Evolutionary conservation across 345 rosid species (phyloP).

Genomic region (Sisymbrium altissimum): DNA sequence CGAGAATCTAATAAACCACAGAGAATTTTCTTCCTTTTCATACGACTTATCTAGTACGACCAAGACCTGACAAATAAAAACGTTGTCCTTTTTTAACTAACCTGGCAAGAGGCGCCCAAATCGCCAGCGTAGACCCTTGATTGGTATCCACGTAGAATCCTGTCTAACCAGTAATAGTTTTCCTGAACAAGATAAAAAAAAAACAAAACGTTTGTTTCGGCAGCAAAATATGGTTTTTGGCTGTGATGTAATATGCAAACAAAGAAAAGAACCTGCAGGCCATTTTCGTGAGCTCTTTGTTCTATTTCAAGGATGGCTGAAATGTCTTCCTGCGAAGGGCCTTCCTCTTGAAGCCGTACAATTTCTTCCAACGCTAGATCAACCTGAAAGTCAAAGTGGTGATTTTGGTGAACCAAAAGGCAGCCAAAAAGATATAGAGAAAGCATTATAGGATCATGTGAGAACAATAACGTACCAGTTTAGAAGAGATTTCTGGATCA

Average conservation of each 20-base stretch:
- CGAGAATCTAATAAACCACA: constrained; percentile 48
- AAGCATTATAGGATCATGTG: background rate
- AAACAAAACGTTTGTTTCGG: background rate
- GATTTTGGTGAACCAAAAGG: constrained; percentile 9
- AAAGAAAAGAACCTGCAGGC: constrained; percentile 59
- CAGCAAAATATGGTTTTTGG: background rate
- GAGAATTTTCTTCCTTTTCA: background rate
- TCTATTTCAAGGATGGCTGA: constrained; percentile 80
- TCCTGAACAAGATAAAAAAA: constrained; percentile 30
- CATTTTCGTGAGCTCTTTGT: constrained; percentile 92
- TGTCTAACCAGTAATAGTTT: constrained; percentile 48
- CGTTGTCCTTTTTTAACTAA: constrained; percentile 11
- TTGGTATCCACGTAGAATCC: constrained; percentile 71
- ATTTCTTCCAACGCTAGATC: constrained; percentile 87
- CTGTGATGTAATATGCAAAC: background rate
- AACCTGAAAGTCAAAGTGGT: constrained; percentile 45
- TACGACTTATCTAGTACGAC: background rate
- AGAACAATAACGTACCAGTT: constrained; percentile 46
- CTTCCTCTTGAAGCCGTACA: constrained; percentile 72
- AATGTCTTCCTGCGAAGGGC: constrained; percentile 69
- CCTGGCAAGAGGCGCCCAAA: constrained; percentile 53
- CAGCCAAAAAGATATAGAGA: background rate
- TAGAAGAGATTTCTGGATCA: constrained; percentile 84
- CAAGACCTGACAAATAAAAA: background rate
- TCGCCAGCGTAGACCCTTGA: constrained; percentile 78